Evolutionary conservation across 768 basidiomycete genomes (phyloP), one percentile per base, ranked within the genome.

Genomic region (Pulveroboletus sp.): DNA sequence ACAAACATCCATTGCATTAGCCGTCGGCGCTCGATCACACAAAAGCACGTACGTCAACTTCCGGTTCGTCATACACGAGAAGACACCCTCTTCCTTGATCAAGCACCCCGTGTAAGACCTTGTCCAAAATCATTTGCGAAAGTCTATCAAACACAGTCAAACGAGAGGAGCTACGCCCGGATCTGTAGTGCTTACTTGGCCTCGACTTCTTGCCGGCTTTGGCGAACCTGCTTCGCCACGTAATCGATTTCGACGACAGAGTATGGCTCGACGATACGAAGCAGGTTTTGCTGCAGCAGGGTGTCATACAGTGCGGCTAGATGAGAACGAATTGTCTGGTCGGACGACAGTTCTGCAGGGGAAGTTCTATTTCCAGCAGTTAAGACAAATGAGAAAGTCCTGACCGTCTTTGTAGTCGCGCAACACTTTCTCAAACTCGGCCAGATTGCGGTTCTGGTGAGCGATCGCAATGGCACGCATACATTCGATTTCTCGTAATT

Each of bases 81-180:
- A 97, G 70, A 61, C 93, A 94, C 0, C 94, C 94, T 3, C 90
- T 80, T 23, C 92, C 93, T 66, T 98, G 95, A 65, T 98, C 95
- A n/a, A 99, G 76, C 1, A 99, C 94, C 6, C 95, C 95, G 53
- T 91, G 81, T 54, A 98, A 80, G 2, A 94, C 82, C 58, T 94
- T 94, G 70, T 97, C 95, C 32, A 97, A 73, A 53, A 98, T 99
- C 95, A 99, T 98, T 65, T 99, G 95, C 25, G 90, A 93, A 23
- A 98, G 72, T 65, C 94, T 95, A 57, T 6, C 27, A 17, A 47
- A 24, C 20, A 38, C 1, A 37, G 17, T 64, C 39, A 60, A 23
- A 20, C 17, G 7, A 24, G 48, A 43, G 11, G 11, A 9, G 39
- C 27, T 6, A n/a, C 11, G 11, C 14, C 9, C 1, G 2, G 12